Evolutionary conservation across 805 yeast genomes (phyloP), one percentile per base, ranked within the genome.

Genomic region (Candida nanaspora): DNA sequence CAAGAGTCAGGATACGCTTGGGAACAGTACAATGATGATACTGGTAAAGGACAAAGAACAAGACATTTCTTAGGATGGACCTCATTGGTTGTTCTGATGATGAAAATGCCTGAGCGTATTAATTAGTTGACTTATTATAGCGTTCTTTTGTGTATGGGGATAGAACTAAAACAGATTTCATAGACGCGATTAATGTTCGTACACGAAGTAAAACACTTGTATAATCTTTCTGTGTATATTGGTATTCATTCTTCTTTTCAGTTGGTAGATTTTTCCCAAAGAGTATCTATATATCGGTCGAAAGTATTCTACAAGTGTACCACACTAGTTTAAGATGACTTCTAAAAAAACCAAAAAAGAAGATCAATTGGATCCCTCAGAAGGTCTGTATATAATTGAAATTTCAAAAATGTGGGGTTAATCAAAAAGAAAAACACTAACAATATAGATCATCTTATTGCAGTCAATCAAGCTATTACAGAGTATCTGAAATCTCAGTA

Each of bases 51-150:
- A 3, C 74, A 75, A 48, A 89, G 97, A 7, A 89, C 91, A 9
- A 81, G 84, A 59, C 91, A 86, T 56, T 93, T 93, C 63, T 69
- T 86, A 33, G 98, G 98, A 2, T 93, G 98, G 98, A 81, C 97
- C 1, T 79, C 95, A 1, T 63, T 87, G 44, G 83, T 85, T 11
- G 76, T 85, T 5, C 68, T 78, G 46, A 85, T 93, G 55, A 83
- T 93, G 91, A 72, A 74, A 41, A 82, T 85, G 93, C 91, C 93
- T 2, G 80, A 74, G 22, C 14, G 14, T 4, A 34, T 21, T 20
- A 6, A 6, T 14, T 20, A 32, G n/a, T 11, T 6, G 13, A 5
- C 15, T 15, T 15, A 13, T 15, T 31, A 16, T n/a, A n/a, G n/a
- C n/a, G n/a, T n/a, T n/a, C n/a, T n/a, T n/a, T n/a, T n/a, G n/a